These are phyloP conservation scores for Syzygium aromaticum DNA, from an alignment of 345 rosid genomes.

Conservation along the genomic window DNA sequence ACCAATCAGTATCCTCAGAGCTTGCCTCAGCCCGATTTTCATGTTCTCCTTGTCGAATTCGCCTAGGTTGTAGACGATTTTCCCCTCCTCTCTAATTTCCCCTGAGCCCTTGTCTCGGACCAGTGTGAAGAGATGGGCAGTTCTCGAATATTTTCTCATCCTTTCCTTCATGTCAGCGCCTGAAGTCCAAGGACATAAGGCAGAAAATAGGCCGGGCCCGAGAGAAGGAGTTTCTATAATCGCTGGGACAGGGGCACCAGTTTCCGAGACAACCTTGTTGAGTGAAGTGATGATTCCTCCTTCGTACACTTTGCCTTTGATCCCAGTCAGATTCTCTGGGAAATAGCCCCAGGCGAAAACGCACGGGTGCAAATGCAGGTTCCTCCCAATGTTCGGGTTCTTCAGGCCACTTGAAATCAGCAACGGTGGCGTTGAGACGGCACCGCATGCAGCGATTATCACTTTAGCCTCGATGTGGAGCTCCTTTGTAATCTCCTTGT, in stretches of 20 bases:
- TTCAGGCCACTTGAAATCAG: slow-evolving; percentile 7
- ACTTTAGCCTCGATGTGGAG: slow-evolving; percentile 5
- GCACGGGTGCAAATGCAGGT: slow-evolving; percentile 10
- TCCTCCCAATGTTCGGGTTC: slow-evolving; percentile 9
- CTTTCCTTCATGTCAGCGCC: slow-evolving; percentile 6
- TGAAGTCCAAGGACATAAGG: slow-evolving; percentile 7
- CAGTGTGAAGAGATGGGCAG: neutral
- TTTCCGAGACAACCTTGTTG: neutral
- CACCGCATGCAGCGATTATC: neutral
- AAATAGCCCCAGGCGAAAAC: slow-evolving; percentile 5
- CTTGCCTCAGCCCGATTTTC: slow-evolving; percentile 2
- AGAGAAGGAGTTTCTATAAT: slow-evolving; percentile 7
- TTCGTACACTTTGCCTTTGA: slow-evolving; percentile 4
- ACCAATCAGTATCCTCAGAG: slow-evolving; percentile 3
- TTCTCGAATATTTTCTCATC: slow-evolving; percentile 7
- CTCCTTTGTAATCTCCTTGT: neutral
- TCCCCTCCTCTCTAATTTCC: slow-evolving; percentile 6
- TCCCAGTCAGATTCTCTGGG: neutral
- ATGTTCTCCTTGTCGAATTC: slow-evolving; percentile 2
- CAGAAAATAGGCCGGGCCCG: slow-evolving; percentile 2
- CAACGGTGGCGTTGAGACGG: neutral
- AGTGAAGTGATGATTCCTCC: slow-evolving; percentile 11
- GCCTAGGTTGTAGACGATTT: neutral
- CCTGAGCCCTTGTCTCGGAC: slow-evolving; percentile 7
- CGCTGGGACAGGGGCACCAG: neutral